Evolutionary conservation across 805 yeast species (phyloP), one percentile per base, ranked within the genome.

Genomic region (Cyberlindnera galapagoensis): DNA sequence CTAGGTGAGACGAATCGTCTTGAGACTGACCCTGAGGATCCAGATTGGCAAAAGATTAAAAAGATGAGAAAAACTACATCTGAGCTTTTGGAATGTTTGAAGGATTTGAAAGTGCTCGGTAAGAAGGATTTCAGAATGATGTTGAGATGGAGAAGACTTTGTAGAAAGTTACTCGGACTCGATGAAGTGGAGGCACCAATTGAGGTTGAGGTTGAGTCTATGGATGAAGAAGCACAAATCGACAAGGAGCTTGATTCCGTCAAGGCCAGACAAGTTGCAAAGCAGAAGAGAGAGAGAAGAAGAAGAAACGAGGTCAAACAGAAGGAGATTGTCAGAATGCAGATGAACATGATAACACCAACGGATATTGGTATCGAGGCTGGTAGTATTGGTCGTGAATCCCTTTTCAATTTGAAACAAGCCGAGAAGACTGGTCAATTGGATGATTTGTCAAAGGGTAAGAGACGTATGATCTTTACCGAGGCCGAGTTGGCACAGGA

Each of bases 331-430:
- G 67, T 71, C 30, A 75, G 97, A 63, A 80, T 86, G 83, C 97
- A 92, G 62, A 80, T 92, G 90, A 85, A 84, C 57, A 88, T 92
- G 95, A 65, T 83, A 37, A 84, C 96, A 6, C 95, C 94, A 51
- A 74, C 71, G 63, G 94, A 87, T 51, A 77, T 92, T 42, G 97
- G 97, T 71, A 67, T 85, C 34, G 98, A 92, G 54, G 95, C 96
- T 12, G 90, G 85, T 12, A 71, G 72, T 33, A 66, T 75, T 38
- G 95, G 92, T 22, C 68, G 80, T 34, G 88, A 82, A 38, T 71
- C 88, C 1, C 63, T 86, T 37, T 92, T 92, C 64, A 85, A 80
- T 51, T 67, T 92, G 54, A 80, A 76, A 50, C 61, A 72, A n/a
- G 96, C 96, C 4, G 84, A 84, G 56, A 82, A 81, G 57, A 78